Conservation (phyloP, 2,329 filamentous ascomycete species). For the Ascochyta rabiei region DNA sequence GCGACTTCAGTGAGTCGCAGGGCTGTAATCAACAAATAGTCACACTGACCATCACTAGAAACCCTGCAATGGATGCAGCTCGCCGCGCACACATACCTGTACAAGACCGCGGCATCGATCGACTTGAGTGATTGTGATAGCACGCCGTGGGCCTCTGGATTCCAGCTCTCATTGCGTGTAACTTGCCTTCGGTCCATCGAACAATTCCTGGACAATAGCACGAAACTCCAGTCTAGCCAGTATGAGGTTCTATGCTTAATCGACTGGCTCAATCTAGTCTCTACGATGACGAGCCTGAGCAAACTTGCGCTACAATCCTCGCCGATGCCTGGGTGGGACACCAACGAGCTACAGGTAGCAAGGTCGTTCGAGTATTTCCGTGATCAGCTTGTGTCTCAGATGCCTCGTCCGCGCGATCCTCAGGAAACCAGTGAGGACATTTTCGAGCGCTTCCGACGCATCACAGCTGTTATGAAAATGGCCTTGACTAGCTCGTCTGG, state of each 20-base stretch:
- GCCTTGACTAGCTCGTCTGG: slow-evolving; percentile 29
- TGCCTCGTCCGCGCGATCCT: slow-evolving; percentile 36
- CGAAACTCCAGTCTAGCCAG: slow-evolving; percentile 32
- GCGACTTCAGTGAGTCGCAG: slow-evolving; percentile 38
- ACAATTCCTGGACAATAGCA: slow-evolving; percentile 42
- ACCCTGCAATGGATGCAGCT: slow-evolving; percentile 43
- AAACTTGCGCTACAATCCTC: slow-evolving; percentile 38
- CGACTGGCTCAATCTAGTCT: slow-evolving; percentile 43
- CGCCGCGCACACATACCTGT: slow-evolving; percentile 36
- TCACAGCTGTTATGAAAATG: slow-evolving; percentile 40
- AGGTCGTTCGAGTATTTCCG: slow-evolving; percentile 44
- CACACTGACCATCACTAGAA: slow-evolving; percentile 28
- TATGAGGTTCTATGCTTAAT: slow-evolving; percentile 40
- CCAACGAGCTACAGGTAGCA: slow-evolving; percentile 39
- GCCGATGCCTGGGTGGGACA: slow-evolving; percentile 43
- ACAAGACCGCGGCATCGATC: slow-evolving; percentile 35
- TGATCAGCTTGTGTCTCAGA: slow-evolving; percentile 38
- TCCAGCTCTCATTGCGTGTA: slow-evolving; percentile 44
- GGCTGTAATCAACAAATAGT: not conserved
- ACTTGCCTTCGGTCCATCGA: slow-evolving; percentile 40
- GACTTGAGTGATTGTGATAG: slow-evolving; percentile 39
- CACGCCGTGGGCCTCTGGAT: slow-evolving; percentile 41
- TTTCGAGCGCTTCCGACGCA: slow-evolving; percentile 44
- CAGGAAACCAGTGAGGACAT: slow-evolving; percentile 35
- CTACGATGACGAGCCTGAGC: slow-evolving; percentile 37